Conservation (phyloP, 768 basidiomycete genomes). For the Leccinellum albellum region DNA sequence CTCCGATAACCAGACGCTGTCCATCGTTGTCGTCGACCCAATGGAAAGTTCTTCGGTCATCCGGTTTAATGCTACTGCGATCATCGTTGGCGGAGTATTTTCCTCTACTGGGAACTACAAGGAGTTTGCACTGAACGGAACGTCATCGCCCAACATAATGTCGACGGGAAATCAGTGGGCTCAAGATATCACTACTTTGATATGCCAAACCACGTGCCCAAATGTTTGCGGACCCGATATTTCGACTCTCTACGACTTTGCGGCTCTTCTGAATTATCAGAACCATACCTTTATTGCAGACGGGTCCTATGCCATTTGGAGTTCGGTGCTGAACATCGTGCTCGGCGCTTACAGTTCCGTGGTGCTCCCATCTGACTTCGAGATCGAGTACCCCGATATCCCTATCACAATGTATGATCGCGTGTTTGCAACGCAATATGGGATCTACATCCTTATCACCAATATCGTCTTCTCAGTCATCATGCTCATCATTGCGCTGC, state of each 20-base stretch:
- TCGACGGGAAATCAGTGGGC: conserved; percentile 9
- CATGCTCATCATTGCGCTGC: conserved; percentile 7
- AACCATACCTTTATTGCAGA: neutral
- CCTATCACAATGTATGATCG: neutral
- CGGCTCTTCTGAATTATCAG: neutral
- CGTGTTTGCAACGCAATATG: neutral
- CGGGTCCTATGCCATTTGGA: neutral
- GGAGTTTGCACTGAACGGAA: conserved; percentile 14
- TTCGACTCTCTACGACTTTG: conserved; percentile 6
- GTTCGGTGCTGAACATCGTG: conserved; percentile 2
- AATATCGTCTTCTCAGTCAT: conserved; percentile 9
- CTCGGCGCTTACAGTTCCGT: conserved; percentile 9
- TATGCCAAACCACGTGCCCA: conserved; percentile 6
- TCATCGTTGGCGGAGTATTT: conserved; percentile 7
- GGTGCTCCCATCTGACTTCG: neutral
- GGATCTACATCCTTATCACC: conserved; percentile 3
- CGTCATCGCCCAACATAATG: conserved; percentile 12
- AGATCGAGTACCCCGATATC: neutral
- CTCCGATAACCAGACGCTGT: conserved; percentile 8
- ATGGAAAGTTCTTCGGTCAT: neutral
- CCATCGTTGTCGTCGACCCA: neutral
- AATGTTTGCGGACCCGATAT: neutral
- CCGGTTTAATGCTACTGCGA: conserved; percentile 9
- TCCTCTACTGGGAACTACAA: conserved; percentile 4
- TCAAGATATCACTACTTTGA: conserved; percentile 14